Conservation (phyloP, 805 yeast species). For the Lachancea sp. region DNA sequence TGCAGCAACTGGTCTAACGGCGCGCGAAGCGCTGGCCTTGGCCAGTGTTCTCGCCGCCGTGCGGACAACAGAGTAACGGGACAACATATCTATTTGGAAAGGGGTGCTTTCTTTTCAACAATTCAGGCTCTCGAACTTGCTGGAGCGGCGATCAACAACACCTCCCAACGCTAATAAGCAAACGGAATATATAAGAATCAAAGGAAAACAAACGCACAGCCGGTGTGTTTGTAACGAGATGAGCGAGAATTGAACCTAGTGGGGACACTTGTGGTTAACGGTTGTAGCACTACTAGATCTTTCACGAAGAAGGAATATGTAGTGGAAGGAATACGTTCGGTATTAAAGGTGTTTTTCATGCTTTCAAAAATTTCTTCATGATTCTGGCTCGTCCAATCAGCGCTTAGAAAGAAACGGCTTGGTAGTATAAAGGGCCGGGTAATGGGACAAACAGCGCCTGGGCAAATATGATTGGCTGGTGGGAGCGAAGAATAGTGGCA, state of each 20-base stretch:
- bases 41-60: conserved; percentile 77
- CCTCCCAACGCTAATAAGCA: background rate
- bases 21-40: conserved; percentile 44
- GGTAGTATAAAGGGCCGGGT: no score
- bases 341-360: background rate
- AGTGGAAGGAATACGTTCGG: background rate
- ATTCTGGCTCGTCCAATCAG: conserved; percentile 1
- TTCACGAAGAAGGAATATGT: background rate
- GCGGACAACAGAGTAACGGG: conserved; percentile 74
- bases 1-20: conserved; percentile 56
- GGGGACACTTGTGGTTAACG: background rate
- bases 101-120: background rate
- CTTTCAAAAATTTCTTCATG: background rate
- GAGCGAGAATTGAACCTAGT: background rate
- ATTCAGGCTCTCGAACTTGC: background rate
- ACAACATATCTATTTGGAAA: conserved; percentile 48
- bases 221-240: background rate
- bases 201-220: background rate
- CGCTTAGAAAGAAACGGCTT: no score
- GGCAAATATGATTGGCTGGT: no score
- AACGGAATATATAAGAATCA: conserved; percentile 1
- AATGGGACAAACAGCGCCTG: no score
- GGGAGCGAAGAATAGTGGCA: no score
- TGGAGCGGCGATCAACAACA: conserved; percentile 1
- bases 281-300: background rate